Conservation (phyloP, 257 asterid species). For the Rauvolfia tetraphylla region DNA sequence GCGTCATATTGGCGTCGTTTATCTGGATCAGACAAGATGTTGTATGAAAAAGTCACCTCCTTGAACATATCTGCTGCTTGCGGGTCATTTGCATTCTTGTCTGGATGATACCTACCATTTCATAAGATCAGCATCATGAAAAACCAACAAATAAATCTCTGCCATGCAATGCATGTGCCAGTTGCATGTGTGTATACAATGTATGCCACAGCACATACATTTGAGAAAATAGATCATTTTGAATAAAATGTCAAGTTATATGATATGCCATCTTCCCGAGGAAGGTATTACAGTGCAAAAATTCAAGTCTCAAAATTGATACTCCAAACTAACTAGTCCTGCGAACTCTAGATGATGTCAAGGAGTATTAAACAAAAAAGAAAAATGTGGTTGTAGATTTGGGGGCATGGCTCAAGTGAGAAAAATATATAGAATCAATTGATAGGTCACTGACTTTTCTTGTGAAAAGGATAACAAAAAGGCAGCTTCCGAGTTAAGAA, state of each 20-base stretch:
- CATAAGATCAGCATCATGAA: conserved; percentile 16
- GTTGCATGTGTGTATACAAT: background rate
- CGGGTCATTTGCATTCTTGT: conserved; percentile 89
- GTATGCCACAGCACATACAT: background rate
- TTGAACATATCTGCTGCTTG: conserved; percentile 86
- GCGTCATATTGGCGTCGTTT: conserved; percentile 87
- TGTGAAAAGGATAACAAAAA: background rate
- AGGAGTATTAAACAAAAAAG: background rate
- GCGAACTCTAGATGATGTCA: background rate
- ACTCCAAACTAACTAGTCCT: background rate
- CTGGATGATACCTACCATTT: conserved; percentile 87
- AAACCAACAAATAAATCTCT: conserved; percentile 8
- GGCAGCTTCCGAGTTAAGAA: too few relatives aligned
- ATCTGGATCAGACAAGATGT: conserved; percentile 87
- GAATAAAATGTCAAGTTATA: background rate
- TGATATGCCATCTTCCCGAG: background rate
- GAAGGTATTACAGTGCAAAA: background rate
- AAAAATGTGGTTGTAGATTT: background rate
- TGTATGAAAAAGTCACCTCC: conserved; percentile 91
- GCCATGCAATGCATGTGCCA: conserved; percentile 1
- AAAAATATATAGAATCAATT: background rate
- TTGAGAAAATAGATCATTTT: background rate
- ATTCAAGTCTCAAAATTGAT: background rate
- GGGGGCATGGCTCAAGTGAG: background rate
- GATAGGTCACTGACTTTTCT: background rate